A percentile compares a stretch with the other conserved stretches of the same genome.
Conservation (phyloP, 2,329 filamentous ascomycete genomes). For the Dothidotthia symphoricarpi region DNA sequence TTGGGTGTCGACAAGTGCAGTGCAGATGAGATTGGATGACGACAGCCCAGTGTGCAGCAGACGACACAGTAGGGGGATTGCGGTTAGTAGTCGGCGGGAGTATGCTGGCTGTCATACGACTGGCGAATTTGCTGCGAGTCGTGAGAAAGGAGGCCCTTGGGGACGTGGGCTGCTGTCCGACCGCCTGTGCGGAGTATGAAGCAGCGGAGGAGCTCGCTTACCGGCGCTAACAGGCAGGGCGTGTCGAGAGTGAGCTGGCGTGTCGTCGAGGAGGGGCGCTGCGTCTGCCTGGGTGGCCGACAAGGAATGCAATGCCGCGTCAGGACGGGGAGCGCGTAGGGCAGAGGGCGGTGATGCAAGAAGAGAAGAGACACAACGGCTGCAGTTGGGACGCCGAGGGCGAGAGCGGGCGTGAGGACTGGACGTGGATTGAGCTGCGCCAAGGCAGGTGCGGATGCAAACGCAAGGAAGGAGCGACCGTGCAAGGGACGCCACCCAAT, state of each 20-base stretch:
- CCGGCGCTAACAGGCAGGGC: conserved; percentile 33
- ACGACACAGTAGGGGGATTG: conserved; percentile 11
- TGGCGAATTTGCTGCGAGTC: conserved; percentile 13
- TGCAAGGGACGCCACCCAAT: conserved; percentile 26
- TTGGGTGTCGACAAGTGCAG: conserved; percentile 23
- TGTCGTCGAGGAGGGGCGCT: conserved; percentile 11
- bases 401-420: conserved; percentile 7
- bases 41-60: conserved; percentile 19
- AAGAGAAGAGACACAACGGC: no score
- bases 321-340: conserved; percentile 4
- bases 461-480: conserved; percentile 32
- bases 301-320: conserved; percentile 3
- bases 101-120: conserved; percentile 17
- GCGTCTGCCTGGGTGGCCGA: conserved; percentile 1
- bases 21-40: conserved; percentile 38
- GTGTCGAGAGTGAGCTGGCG: conserved; percentile 22
- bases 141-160: conserved; percentile 26
- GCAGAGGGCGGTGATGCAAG: conserved; percentile 1
- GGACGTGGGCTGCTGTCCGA: conserved; percentile 24
- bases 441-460: conserved; percentile 12
- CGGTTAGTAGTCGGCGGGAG: conserved; percentile 20
- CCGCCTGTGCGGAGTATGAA: conserved; percentile 32
- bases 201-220: conserved; percentile 35
- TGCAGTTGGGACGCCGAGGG: not conserved
- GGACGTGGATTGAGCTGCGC: conserved; percentile 15